phyloP scores from a whole-genome alignment of 352 stramenopile genomes.

The Phytophthora citrophthora region DNA sequence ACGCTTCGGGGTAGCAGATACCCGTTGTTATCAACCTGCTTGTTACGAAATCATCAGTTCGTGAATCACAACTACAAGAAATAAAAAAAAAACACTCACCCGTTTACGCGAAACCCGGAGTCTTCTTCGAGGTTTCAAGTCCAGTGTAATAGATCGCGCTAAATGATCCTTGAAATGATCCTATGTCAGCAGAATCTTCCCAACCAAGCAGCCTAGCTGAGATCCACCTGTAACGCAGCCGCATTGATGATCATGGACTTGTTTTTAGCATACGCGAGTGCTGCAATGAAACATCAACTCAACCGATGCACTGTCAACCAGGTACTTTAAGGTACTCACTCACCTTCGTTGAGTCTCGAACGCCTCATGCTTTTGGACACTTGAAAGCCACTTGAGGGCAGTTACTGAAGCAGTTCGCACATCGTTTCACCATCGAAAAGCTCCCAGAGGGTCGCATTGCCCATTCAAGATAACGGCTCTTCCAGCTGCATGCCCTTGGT shows the following conservation, averaged over 20 bases:
- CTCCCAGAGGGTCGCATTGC: constrained; percentile 23
- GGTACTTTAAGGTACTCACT: neutral
- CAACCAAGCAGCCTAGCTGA: neutral
- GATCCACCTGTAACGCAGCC: constrained; percentile 64
- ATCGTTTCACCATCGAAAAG: constrained; percentile 18
- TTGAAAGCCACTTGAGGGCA: constrained; percentile 1
- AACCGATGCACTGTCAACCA: neutral
- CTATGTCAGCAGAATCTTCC: neutral
- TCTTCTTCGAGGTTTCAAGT: constrained; percentile 36
- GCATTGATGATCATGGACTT: constrained; percentile 73
- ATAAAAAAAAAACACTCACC: no score
- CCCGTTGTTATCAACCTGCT: constrained; percentile 4
- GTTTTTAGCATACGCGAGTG: constrained; percentile 29
- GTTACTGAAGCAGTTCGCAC: constrained; percentile 13
- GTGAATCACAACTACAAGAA: no score
- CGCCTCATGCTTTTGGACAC: constrained; percentile 12
- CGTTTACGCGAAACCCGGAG: constrained; percentile 7
- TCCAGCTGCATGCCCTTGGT: constrained; percentile 2
- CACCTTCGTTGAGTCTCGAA: constrained; percentile 26
- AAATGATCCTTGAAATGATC: constrained; percentile 49
- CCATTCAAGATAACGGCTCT: constrained; percentile 22
- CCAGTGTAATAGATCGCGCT: constrained; percentile 55
- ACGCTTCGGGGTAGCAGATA: neutral
- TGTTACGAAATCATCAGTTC: neutral
- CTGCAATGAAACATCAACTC: constrained; percentile 16